phyloP scores from a whole-genome alignment of 306 rosid species.

The Cicer bijugum region DNA sequence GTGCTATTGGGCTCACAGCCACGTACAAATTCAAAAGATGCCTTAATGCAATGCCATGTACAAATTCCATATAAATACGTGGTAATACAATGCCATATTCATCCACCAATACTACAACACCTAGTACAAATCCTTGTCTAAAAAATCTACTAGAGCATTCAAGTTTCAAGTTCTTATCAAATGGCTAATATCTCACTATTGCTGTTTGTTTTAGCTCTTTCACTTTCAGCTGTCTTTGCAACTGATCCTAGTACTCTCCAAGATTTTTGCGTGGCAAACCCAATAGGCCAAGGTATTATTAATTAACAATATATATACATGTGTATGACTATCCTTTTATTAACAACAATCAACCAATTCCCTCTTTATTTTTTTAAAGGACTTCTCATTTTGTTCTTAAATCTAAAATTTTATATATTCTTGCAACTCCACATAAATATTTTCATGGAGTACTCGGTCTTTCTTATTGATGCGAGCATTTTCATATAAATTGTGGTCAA shows the following conservation, averaged over 20 bases:
- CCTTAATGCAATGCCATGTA: neutral
- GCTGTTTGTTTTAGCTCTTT: slow-evolving; percentile 41
- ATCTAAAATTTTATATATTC: neutral
- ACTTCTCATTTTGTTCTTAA: neutral
- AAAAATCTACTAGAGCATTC: slow-evolving; percentile 2
- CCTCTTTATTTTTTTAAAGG: neutral
- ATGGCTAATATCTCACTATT: slow-evolving; percentile 48
- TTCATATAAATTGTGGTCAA: neutral
- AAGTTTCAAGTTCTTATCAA: slow-evolving; percentile 17
- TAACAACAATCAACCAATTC: no score
- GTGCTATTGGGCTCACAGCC: neutral
- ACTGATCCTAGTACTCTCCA: slow-evolving; percentile 43
- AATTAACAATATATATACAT: neutral
- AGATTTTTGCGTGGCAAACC: slow-evolving; percentile 55
- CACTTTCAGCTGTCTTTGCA: slow-evolving; percentile 40
- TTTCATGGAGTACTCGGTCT: neutral
- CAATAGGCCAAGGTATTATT: slow-evolving; percentile 49
- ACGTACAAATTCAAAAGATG: no score
- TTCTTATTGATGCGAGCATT: neutral
- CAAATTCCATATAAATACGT: slow-evolving; percentile 35
- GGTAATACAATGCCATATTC: slow-evolving; percentile 20
- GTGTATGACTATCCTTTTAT: neutral
- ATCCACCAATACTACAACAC: slow-evolving; percentile 18
- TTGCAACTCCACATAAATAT: neutral
- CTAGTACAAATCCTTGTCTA: neutral